These are phyloP conservation scores for Talaromyces sp. DNA, from an alignment of 2,329 filamentous ascomycete species.

Conservation along the genomic window DNA sequence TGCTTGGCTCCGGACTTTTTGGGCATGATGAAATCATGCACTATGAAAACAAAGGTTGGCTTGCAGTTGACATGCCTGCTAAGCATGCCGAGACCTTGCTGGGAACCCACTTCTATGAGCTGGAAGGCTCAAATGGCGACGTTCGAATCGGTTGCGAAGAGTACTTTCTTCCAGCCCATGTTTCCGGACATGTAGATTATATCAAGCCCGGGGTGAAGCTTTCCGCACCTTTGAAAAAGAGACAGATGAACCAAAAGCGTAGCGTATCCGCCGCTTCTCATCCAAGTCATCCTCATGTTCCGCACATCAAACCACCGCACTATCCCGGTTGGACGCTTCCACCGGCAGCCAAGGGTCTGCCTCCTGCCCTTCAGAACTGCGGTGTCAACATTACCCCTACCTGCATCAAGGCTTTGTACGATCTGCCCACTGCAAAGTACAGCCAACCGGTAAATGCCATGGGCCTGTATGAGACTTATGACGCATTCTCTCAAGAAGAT, in stretches of 20 bases:
- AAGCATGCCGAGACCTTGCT: conserved; percentile 11
- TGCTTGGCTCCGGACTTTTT: conserved; percentile 8
- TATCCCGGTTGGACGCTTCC: conserved; percentile 1
- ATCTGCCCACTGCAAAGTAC: conserved; percentile 2
- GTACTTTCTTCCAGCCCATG: conserved; percentile 13
- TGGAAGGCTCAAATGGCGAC: conserved; percentile 11
- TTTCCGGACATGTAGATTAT: conserved; percentile 13
- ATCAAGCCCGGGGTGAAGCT: conserved; percentile 15
- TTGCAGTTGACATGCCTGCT: conserved; percentile 14
- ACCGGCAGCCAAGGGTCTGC: conserved; percentile 4
- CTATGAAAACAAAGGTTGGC: conserved; percentile 16
- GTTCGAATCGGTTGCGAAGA: conserved; percentile 15
- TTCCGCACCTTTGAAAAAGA: conserved; percentile 12
- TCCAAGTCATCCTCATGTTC: neutral
- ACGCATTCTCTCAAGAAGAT: conserved; percentile 13
- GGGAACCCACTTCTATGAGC: conserved; percentile 9
- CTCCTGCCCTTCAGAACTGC: conserved; percentile 11
- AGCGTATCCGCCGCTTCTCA: neutral
- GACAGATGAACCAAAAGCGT: conserved; percentile 4
- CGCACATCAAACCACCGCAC: conserved; percentile 2
- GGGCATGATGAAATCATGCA: neutral
- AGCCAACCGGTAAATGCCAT: conserved; percentile 15
- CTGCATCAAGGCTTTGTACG: conserved; percentile 14
- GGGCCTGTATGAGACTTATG: conserved; percentile 11
- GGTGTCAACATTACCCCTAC: conserved; percentile 15